A percentile compares a stretch with the other conserved stretches of the same genome.
These are phyloP conservation scores for Trametes maxima DNA, from an alignment of 768 basidiomycete genomes.

Conservation along the genomic window DNA sequence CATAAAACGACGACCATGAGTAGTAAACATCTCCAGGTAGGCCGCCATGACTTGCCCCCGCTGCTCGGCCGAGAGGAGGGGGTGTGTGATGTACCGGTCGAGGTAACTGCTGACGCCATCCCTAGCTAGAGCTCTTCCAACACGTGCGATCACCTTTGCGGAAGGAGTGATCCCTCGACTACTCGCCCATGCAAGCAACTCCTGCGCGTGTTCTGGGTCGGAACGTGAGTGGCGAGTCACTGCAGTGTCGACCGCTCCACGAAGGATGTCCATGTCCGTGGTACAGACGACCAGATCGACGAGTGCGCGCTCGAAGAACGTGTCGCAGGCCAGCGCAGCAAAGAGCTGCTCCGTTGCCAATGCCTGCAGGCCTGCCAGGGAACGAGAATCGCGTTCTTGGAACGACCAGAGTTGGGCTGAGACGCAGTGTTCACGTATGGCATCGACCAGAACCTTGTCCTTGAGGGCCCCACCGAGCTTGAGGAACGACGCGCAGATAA, in stretches of 20 bases:
- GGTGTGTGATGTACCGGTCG: slow-evolving; percentile 14
- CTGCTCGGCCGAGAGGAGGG: slow-evolving; percentile 2
- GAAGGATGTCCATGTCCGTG: slow-evolving; percentile 1
- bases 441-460: slow-evolving; percentile 15
- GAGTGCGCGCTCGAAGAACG: slow-evolving; percentile 17
- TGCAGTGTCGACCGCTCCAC: slow-evolving; percentile 5
- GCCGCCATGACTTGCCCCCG: slow-evolving; percentile 6
- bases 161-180: slow-evolving; percentile 9
- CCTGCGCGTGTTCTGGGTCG: slow-evolving; percentile 18
- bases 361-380: not conserved
- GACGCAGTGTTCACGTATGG: slow-evolving; percentile 8
- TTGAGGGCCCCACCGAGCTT: slow-evolving; percentile 21
- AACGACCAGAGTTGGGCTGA: slow-evolving; percentile 3
- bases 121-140: slow-evolving; percentile 9
- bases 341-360: slow-evolving; percentile 21
- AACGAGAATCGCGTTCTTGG: not conserved
- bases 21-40: slow-evolving; percentile 7
- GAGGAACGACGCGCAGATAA: slow-evolving; percentile 26
- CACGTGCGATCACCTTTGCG: not conserved
- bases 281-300: slow-evolving; percentile 18
- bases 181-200: slow-evolving; percentile 14
- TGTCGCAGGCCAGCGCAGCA: slow-evolving; percentile 15
- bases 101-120: slow-evolving; percentile 7
- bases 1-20: slow-evolving; percentile 10
- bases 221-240: not conserved